These are phyloP conservation scores for Trichosporon sp. DNA, from an alignment of 1,284 basidiomycete genomes.

Conservation along the genomic window DNA sequence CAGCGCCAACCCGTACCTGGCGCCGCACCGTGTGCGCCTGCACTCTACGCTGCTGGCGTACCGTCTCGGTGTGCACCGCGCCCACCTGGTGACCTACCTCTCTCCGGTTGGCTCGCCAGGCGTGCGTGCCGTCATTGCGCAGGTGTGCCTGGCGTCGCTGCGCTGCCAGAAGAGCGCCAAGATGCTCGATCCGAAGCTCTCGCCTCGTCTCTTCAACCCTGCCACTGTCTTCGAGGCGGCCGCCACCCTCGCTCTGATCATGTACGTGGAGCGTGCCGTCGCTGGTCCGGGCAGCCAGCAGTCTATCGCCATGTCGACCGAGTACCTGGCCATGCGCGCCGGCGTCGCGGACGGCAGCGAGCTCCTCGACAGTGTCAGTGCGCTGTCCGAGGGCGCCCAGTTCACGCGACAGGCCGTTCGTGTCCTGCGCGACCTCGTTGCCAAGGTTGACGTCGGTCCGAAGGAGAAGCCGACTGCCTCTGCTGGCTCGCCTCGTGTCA, in stretches of 20 bases:
- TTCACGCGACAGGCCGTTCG: slow-evolving; percentile 30
- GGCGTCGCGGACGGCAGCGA: slow-evolving; percentile 38
- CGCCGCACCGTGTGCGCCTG: slow-evolving; percentile 36
- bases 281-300: slow-evolving; percentile 7
- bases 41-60: slow-evolving; percentile 36
- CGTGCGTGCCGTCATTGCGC: slow-evolving; percentile 29
- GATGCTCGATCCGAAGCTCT: slow-evolving; percentile 39
- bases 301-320: slow-evolving; percentile 17
- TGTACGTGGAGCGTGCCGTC: slow-evolving; percentile 35
- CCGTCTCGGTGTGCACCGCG: slow-evolving; percentile 36
- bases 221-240: slow-evolving; percentile 38
- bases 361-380: slow-evolving; percentile 34
- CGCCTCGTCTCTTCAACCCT: slow-evolving; percentile 35
- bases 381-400: slow-evolving; percentile 10
- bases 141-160: slow-evolving; percentile 33
- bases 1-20: slow-evolving; percentile 31
- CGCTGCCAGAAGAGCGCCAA: slow-evolving; percentile 37
- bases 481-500: slow-evolving; percentile 3
- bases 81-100: slow-evolving; percentile 34
- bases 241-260: slow-evolving; percentile 33
- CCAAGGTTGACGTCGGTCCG: slow-evolving; percentile 21
- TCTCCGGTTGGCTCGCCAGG: slow-evolving; percentile 23
- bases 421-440: slow-evolving; percentile 27
- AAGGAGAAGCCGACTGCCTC: not conserved
- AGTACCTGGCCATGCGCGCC: slow-evolving; percentile 29